Conservation (phyloP, 2,329 filamentous ascomycete species). For the Dothistroma pini region DNA sequence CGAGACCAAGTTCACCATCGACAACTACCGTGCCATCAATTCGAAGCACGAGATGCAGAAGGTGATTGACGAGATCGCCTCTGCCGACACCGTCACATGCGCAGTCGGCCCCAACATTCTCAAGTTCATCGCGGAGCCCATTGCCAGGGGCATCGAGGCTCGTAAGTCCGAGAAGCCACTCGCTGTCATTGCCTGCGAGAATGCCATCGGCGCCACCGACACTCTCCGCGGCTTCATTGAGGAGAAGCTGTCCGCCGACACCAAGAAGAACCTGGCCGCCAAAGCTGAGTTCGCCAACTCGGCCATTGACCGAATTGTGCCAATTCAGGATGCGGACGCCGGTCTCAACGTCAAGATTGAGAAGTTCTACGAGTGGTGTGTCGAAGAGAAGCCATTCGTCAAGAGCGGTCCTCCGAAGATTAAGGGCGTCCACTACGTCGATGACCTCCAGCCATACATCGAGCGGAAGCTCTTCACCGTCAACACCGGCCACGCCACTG, state of each 20-base stretch:
- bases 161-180: constrained; percentile 66
- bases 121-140: constrained; percentile 91
- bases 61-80: constrained; percentile 78
- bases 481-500: constrained; percentile 96
- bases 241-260: constrained; percentile 65
- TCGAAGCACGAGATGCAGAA: constrained; percentile 79
- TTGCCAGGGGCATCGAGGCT: constrained; percentile 86
- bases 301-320: constrained; percentile 97
- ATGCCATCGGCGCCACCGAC: constrained; percentile 91
- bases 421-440: constrained; percentile 87
- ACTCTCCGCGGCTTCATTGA: constrained; percentile 73
- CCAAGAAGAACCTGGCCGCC: constrained; percentile 63
- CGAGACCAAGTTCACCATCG: constrained; percentile 75
- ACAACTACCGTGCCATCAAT: constrained; percentile 97
- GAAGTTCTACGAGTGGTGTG: constrained; percentile 99
- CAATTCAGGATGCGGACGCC: constrained; percentile 73
- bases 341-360: constrained; percentile 92
- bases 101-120: constrained; percentile 95
- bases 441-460: constrained; percentile 88
- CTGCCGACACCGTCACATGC: constrained; percentile 89
- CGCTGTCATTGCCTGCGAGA: constrained; percentile 95
- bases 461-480: constrained; percentile 99
- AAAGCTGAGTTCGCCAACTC: constrained; percentile 94
- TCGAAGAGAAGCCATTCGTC: constrained; percentile 81
- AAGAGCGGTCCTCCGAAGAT: constrained; percentile 65